A percentile compares a stretch with the other conserved stretches of the same genome.
Conservation (phyloP, 345 rosid genomes). For the Lepidium didymum region DNA sequence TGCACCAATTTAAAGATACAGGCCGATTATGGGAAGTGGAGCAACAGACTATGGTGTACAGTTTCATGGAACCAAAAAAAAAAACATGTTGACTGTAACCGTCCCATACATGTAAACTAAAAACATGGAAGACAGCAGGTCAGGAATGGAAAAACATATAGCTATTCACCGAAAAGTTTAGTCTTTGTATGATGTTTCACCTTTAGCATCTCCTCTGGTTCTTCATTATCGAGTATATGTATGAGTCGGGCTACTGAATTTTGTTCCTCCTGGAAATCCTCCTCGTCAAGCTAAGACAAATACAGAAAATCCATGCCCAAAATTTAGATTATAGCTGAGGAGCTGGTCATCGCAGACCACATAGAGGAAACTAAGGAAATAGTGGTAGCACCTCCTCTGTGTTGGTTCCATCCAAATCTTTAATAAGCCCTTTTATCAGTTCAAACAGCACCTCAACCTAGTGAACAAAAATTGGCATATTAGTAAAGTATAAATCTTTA, state of each 20-base stretch:
- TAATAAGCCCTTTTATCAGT: constrained; percentile 81
- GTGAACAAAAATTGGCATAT: constrained; percentile 20
- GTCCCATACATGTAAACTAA: not conserved
- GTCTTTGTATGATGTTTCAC: constrained; percentile 23
- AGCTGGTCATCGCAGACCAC: not conserved
- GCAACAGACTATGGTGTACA: not conserved
- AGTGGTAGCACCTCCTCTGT: constrained; percentile 52
- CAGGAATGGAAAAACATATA: not conserved
- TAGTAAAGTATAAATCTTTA: not conserved
- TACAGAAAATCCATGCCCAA: constrained; percentile 5
- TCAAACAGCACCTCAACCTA: constrained; percentile 85
- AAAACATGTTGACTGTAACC: not conserved
- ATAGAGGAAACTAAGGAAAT: not conserved
- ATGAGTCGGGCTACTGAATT: constrained; percentile 82
- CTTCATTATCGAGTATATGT: constrained; percentile 75
- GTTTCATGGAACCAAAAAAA: not conserved
- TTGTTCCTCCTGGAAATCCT: constrained; percentile 90
- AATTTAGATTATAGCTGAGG: not conserved
- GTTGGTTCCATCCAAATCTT: constrained; percentile 60
- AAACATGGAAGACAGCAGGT: not conserved
- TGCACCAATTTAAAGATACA: not conserved
- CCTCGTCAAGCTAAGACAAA: constrained; percentile 66
- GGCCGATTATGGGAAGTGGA: not conserved
- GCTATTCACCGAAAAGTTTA: not conserved
- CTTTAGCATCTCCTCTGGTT: constrained; percentile 84